Evolutionary conservation across 345 rosid genomes (phyloP), one percentile per base, ranked within the genome.

Genomic region (Rhizophora apiculata): DNA sequence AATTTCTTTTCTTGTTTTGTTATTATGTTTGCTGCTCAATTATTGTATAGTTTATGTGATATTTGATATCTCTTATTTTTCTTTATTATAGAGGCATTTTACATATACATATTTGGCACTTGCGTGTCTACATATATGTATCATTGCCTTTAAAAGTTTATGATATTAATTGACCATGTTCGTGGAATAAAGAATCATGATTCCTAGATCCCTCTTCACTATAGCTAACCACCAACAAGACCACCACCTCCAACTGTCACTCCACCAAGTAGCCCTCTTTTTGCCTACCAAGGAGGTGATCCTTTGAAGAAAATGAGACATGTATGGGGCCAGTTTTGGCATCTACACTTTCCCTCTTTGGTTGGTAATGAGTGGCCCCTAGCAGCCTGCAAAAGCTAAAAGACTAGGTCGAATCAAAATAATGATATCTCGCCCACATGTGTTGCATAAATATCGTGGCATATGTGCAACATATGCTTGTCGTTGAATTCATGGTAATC

Each of bases 201-300:
- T 71, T 48, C 55, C 22, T 52, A 61, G 72, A 69, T 71, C 76
- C 79, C 30, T 66, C 60, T 29, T 55, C 49, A 21, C 69, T 43
- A 54, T 55, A 55, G 30, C 60, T 64, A 79, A 76, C 81, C 71
- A 71, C 79, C 79, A 72, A 67, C 75, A 63, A 60, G 52, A 65
- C 73, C 72, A 76, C 67, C 70, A 66, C 53, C 31, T 73, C 80
- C 76, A 74, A 70, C 81, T 72, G 72, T 64, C 58, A 60, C 63
- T 71, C 78, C 78, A 73, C 77, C 71, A 72, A 72, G 70, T 2
- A 43, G 4, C 49, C 60, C 24, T 56, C 60, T 56, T 24, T 56
- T 56, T 56, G 8, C 31, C 60, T 16, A 24, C 60, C 30, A 11
- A 55, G 49, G 18, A 22, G 60, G 22, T 56, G 16, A 27, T 56